A percentile compares a stretch with the other conserved stretches of the same genome.
phyloP scores from a whole-genome alignment of 1,284 basidiomycete species.

The Apiotrichum siamense region DNA sequence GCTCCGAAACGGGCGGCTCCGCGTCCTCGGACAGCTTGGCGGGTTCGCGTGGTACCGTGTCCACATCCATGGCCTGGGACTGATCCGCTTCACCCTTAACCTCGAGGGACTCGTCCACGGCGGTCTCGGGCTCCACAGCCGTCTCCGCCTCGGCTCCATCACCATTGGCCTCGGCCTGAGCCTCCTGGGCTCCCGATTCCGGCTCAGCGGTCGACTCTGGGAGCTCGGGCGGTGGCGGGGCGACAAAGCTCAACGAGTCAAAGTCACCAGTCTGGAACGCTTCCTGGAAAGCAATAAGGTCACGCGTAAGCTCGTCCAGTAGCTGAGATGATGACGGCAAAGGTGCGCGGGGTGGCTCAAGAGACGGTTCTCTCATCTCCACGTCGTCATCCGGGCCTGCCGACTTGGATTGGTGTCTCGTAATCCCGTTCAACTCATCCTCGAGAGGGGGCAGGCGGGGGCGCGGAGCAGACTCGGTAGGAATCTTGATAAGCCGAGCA shows the following conservation, averaged over 20 bases:
- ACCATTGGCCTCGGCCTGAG: background rate
- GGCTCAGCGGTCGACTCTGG: background rate
- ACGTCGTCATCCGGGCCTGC: background rate
- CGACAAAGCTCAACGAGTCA: conserved; percentile 12
- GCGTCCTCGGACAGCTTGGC: too few relatives aligned
- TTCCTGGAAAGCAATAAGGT: conserved; percentile 79
- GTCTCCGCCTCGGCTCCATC: background rate
- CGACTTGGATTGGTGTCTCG: background rate
- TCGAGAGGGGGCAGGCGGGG: conserved; percentile 8
- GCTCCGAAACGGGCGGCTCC: too few relatives aligned
- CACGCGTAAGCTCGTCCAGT: conserved; percentile 82
- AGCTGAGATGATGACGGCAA: conserved; percentile 57
- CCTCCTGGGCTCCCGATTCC: too few relatives aligned
- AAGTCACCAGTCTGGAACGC: conserved; percentile 59
- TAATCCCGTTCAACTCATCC: conserved; percentile 10
- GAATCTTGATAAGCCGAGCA: conserved; percentile 57
- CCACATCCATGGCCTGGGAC: too few relatives aligned
- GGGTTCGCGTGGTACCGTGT: too few relatives aligned
- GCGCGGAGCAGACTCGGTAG: conserved; percentile 7
- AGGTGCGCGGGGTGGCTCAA: conserved; percentile 2
- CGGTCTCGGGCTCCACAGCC: background rate
- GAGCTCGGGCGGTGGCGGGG: background rate
- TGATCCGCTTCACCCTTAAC: too few relatives aligned
- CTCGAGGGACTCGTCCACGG: too few relatives aligned
- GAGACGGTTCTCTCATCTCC: conserved; percentile 4